Evolutionary conservation across 2,329 filamentous ascomycete species (phyloP).

Genomic region (Aspergillaceae sp.): DNA sequence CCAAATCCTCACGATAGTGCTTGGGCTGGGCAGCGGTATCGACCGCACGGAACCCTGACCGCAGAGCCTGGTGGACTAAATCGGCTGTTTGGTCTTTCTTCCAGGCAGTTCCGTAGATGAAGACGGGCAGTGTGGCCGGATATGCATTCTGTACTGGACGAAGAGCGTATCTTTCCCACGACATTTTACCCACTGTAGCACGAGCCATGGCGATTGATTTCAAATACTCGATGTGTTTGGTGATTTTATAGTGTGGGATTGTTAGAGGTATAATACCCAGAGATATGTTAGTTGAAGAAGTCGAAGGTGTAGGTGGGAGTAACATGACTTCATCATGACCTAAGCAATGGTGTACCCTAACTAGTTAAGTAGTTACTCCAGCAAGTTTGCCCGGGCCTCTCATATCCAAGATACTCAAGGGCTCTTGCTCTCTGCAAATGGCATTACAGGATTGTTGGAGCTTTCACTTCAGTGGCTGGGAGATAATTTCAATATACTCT

Average conservation of each 20-base stretch:
- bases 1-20: constrained; percentile 66
- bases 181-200: constrained; percentile 16
- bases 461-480: no score
- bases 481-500: no score
- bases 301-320: background rate
- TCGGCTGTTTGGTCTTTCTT: constrained; percentile 61
- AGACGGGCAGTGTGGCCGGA: constrained; percentile 30
- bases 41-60: constrained; percentile 60
- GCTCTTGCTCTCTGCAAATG: no score
- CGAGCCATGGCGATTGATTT: constrained; percentile 12
- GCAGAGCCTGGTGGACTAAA: constrained; percentile 61
- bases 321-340: constrained; percentile 1
- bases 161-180: constrained; percentile 24
- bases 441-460: no score
- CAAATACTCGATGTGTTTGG: background rate
- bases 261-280: background rate
- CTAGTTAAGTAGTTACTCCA: no score
- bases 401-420: no score
- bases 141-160: constrained; percentile 16
- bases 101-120: constrained; percentile 80
- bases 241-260: background rate
- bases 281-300: background rate
- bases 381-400: no score
- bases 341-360: background rate
- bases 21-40: constrained; percentile 72